These are phyloP conservation scores for Sphaerulina populicola DNA, from an alignment of 2,329 filamentous ascomycete genomes.

Conservation along the genomic window DNA sequence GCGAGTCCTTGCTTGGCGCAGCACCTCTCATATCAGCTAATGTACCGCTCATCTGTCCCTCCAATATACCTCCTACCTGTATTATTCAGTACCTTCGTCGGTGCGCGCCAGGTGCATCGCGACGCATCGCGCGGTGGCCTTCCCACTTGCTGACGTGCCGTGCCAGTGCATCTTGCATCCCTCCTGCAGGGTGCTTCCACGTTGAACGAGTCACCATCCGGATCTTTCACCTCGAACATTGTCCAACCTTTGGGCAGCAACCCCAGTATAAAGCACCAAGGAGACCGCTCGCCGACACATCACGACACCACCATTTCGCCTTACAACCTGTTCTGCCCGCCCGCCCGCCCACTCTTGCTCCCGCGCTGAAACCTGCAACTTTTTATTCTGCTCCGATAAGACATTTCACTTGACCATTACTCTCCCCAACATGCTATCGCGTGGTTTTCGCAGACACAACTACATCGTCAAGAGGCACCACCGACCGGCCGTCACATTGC, in stretches of 20 bases:
- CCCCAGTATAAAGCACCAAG: background rate
- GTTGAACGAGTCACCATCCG: background rate
- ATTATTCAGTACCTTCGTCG: background rate
- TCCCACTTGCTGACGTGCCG: background rate
- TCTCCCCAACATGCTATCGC: slow-evolving; percentile 27
- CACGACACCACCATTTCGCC: background rate
- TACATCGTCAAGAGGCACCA: slow-evolving; percentile 29
- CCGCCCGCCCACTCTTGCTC: slow-evolving; percentile 8
- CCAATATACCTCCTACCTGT: no score
- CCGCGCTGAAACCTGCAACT: background rate
- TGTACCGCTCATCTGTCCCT: no score
- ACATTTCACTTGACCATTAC: slow-evolving; percentile 3
- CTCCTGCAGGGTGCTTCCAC: slow-evolving; percentile 7
- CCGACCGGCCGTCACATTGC: slow-evolving; percentile 18
- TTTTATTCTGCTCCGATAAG: slow-evolving; percentile 12
- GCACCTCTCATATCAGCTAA: no score
- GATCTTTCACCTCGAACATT: background rate
- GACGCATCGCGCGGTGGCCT: background rate
- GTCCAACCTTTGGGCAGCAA: slow-evolving; percentile 7
- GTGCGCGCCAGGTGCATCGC: no score
- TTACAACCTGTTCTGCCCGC: background rate
- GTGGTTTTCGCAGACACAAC: slow-evolving; percentile 21
- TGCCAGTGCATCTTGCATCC: background rate
- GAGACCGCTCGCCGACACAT: background rate
- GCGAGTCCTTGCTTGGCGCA: no score